phyloP scores from a whole-genome alignment of 2,329 filamentous ascomycete genomes.

The Pseudogymnoascus sp. region DNA sequence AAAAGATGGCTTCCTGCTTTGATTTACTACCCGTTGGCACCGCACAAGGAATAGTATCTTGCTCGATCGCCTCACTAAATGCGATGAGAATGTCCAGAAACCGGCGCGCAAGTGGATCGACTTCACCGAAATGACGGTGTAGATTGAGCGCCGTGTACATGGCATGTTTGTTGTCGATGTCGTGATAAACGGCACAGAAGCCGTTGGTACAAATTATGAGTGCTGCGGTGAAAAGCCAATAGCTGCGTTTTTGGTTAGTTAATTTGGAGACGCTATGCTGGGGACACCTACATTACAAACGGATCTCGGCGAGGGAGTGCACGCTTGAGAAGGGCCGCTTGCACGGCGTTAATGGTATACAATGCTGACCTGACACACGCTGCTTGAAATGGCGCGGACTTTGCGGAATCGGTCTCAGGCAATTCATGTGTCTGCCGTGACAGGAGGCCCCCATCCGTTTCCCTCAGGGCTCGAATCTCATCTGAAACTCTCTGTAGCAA shows the following conservation, averaged over 20 bases:
- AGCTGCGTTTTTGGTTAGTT: constrained; percentile 31
- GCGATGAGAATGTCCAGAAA: too few relatives aligned
- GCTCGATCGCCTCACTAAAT: too few relatives aligned
- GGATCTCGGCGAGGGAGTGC: constrained; percentile 48
- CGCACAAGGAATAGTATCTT: too few relatives aligned
- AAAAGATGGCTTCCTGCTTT: too few relatives aligned
- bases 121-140: constrained; percentile 42
- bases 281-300: constrained; percentile 46
- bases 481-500: constrained; percentile 36
- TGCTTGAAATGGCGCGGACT: constrained; percentile 35
- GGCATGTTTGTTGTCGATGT: constrained; percentile 35
- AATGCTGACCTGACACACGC: constrained; percentile 46
- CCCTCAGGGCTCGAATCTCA: too few relatives aligned
- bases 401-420: too few relatives aligned
- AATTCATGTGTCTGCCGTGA: too few relatives aligned
- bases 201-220: constrained; percentile 52
- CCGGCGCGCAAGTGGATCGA: constrained; percentile 41
- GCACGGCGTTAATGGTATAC: constrained; percentile 43
- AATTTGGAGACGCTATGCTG: too few relatives aligned
- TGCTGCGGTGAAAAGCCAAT: constrained; percentile 50
- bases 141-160: constrained; percentile 41
- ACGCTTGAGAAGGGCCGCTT: constrained; percentile 37
- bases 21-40: too few relatives aligned
- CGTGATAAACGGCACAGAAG: constrained; percentile 44
- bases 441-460: too few relatives aligned